Evolutionary conservation across 352 stramenopile genomes (phyloP).

Genomic region (Globisporangium recalcitrans): DNA sequence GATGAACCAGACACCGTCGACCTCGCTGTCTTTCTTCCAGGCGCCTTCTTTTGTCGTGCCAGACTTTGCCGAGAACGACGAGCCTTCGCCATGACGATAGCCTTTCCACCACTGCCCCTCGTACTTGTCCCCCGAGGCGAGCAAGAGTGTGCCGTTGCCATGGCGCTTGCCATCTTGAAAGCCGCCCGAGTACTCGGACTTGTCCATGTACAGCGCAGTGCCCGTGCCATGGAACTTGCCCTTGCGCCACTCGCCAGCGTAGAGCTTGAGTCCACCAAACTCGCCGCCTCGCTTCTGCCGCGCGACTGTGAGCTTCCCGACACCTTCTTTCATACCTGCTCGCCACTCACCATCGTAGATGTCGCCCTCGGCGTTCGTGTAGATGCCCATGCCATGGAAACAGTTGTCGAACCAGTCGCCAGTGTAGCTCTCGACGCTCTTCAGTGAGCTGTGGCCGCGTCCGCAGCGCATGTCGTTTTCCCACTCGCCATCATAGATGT

Average conservation of each 20-base stretch:
- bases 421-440: slow-evolving; percentile 68
- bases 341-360: slow-evolving; percentile 71
- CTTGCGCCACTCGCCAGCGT: slow-evolving; percentile 58
- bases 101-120: slow-evolving; percentile 77
- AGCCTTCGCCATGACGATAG: slow-evolving; percentile 61
- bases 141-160: slow-evolving; percentile 52
- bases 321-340: slow-evolving; percentile 44
- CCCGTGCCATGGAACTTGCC: slow-evolving; percentile 73
- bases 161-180: slow-evolving; percentile 75
- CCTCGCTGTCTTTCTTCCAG: slow-evolving; percentile 53
- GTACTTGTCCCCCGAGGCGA: slow-evolving; percentile 44
- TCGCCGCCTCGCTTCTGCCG: slow-evolving; percentile 20
- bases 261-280: slow-evolving; percentile 50
- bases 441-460: slow-evolving; percentile 62
- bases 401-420: slow-evolving; percentile 58
- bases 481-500: slow-evolving; percentile 84
- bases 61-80: slow-evolving; percentile 43
- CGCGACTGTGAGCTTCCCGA: slow-evolving; percentile 49
- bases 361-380: slow-evolving; percentile 53
- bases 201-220: slow-evolving; percentile 80
- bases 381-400: slow-evolving; percentile 61
- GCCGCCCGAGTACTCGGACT: slow-evolving; percentile 84
- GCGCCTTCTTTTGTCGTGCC: slow-evolving; percentile 60
- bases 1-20: slow-evolving; percentile 69
- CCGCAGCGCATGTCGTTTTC: slow-evolving; percentile 60